These are phyloP conservation scores for Cyberlindnera suaveolens DNA, from an alignment of 805 yeast genomes.

Conservation along the genomic window DNA sequence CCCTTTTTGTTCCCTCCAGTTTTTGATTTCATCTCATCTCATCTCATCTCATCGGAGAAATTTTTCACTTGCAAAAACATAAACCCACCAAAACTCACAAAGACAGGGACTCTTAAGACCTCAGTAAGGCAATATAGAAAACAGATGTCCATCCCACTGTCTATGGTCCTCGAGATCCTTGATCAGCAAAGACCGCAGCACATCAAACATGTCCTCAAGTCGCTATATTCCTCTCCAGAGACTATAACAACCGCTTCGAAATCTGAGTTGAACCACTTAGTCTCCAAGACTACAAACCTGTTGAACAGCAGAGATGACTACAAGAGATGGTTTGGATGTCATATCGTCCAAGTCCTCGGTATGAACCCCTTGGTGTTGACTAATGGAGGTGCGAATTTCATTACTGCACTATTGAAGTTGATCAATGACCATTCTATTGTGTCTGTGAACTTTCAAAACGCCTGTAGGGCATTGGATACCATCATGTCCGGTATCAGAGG, in stretches of 20 bases:
- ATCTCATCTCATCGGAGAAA: neutral
- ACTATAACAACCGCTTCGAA: slow-evolving; percentile 38
- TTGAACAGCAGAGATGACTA: slow-evolving; percentile 29
- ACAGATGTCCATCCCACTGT: slow-evolving; percentile 15
- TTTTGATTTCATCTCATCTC: neutral
- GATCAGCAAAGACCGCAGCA: slow-evolving; percentile 16
- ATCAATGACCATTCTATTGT: slow-evolving; percentile 27
- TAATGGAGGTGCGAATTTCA: slow-evolving; percentile 33
- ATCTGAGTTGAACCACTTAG: slow-evolving; percentile 44
- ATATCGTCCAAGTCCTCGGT: slow-evolving; percentile 23
- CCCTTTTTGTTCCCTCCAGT: too few relatives aligned
- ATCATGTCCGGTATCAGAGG: slow-evolving; percentile 50
- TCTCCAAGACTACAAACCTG: slow-evolving; percentile 28
- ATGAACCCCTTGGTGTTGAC: slow-evolving; percentile 25
- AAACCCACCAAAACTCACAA: too few relatives aligned
- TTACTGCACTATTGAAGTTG: slow-evolving; percentile 29
- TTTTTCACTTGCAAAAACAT: neutral
- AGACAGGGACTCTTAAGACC: too few relatives aligned
- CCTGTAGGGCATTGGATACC: slow-evolving; percentile 25
- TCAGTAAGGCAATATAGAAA: too few relatives aligned
- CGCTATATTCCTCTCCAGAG: slow-evolving; percentile 18
- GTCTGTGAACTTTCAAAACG: slow-evolving; percentile 25
- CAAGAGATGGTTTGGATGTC: slow-evolving; percentile 31
- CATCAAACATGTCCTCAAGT: slow-evolving; percentile 18
- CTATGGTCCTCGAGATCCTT: slow-evolving; percentile 15